Percentiles rank a stretch among this genome's conserved stretches.
These are phyloP conservation scores for Ricinus communis DNA, from an alignment of 345 rosid species.

Conservation along the genomic window DNA sequence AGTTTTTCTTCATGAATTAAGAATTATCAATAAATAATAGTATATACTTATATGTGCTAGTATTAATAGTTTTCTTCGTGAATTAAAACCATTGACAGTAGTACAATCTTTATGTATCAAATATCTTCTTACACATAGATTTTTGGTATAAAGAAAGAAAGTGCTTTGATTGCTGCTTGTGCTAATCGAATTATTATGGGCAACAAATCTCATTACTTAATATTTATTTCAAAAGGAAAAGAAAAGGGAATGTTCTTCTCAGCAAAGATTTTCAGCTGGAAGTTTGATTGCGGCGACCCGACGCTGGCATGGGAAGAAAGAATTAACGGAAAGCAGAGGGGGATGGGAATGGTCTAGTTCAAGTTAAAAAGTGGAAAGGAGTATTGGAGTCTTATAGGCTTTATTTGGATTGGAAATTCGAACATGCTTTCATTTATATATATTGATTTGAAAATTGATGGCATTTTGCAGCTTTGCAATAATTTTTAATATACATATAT, in stretches of 20 bases:
- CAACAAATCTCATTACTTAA: neutral
- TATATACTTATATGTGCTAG: no score
- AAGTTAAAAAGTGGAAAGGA: neutral
- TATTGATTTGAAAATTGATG: neutral
- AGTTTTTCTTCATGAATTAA: no score
- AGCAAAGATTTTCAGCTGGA: conserved; percentile 15
- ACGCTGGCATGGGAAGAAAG: conserved; percentile 31
- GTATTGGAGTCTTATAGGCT: neutral
- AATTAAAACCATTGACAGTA: no score
- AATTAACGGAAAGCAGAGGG: neutral
- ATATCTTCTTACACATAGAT: no score
- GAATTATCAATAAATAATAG: no score
- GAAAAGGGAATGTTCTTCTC: conserved; percentile 36
- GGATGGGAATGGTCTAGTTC: neutral
- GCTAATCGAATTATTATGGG: no score
- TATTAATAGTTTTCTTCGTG: no score
- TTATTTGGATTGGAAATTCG: neutral
- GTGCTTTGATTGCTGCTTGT: no score
- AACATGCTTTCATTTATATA: neutral
- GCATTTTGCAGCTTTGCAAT: neutral
- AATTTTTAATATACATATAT: neutral
- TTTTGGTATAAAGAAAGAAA: no score
- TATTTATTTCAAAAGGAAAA: conserved; percentile 1
- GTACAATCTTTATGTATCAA: no score
- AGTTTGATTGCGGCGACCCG: conserved; percentile 57